These are phyloP conservation scores for Metschnikowia drakensbergensis DNA, from an alignment of 805 yeast species.

Conservation along the genomic window DNA sequence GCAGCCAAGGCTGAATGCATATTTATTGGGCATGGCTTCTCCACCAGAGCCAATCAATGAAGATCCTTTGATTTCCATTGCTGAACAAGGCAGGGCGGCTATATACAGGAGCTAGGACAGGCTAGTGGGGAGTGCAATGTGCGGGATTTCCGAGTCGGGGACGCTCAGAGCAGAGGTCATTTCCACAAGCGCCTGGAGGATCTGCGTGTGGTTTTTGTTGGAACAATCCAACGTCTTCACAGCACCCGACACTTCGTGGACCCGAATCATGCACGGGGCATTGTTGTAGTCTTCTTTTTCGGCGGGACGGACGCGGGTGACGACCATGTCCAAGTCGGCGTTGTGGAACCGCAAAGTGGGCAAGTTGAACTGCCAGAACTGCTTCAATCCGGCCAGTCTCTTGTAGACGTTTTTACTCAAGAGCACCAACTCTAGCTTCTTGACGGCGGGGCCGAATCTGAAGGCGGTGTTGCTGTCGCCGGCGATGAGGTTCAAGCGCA, in stretches of 20 bases:
- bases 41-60: too few species aligned
- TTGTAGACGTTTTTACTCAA: conserved; percentile 35
- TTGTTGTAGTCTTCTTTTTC: conserved; percentile 11
- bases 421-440: conserved; percentile 50
- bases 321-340: conserved; percentile 61
- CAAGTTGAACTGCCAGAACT: conserved; percentile 70
- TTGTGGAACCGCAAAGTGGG: conserved; percentile 82
- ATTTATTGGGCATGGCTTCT: not conserved
- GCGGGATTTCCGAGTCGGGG: conserved; percentile 43
- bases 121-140: not conserved
- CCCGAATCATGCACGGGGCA: conserved; percentile 12
- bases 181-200: conserved; percentile 53
- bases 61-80: too few species aligned
- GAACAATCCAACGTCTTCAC: conserved; percentile 49
- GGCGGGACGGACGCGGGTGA: conserved; percentile 44
- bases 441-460: conserved; percentile 22
- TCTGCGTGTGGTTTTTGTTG: conserved; percentile 45
- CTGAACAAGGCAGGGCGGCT: not conserved
- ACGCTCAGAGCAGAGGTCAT: conserved; percentile 51
- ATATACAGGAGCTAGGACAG: conserved; percentile 1
- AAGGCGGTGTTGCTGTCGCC: conserved; percentile 43
- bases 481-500: conserved; percentile 48
- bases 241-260: conserved; percentile 11
- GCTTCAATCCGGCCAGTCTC: conserved; percentile 66
- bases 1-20: not conserved